phyloP scores from a whole-genome alignment of 306 rosid species.

The Lathyrus tuberosus region DNA sequence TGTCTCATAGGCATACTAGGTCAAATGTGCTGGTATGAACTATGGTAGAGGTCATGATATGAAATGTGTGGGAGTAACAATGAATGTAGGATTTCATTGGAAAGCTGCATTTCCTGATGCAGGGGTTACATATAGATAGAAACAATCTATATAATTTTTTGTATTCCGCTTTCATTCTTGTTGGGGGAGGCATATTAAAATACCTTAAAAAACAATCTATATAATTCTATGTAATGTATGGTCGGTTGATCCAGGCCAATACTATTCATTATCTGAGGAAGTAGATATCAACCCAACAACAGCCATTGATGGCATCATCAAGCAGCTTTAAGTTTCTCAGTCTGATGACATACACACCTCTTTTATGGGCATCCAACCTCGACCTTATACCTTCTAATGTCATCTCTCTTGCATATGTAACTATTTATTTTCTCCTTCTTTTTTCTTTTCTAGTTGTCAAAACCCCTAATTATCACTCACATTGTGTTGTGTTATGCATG shows the following conservation, averaged over 20 bases:
- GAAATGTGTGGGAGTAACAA: no score
- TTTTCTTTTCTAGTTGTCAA: neutral
- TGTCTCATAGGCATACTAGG: no score
- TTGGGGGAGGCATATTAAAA: no score
- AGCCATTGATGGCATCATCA: neutral
- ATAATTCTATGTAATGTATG: neutral
- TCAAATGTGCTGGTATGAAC: no score
- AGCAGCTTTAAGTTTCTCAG: constrained; percentile 51
- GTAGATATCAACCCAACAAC: neutral
- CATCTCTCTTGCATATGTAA: constrained; percentile 76
- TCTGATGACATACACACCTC: constrained; percentile 63
- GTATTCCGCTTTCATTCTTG: no score
- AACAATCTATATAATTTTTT: no score
- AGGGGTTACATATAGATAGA: no score
- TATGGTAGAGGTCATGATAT: no score
- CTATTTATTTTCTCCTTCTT: neutral
- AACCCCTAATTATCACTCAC: neutral
- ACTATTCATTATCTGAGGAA: neutral
- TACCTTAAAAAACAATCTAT: no score
- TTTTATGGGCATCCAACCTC: constrained; percentile 85
- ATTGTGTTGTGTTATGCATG: neutral
- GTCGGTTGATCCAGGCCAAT: no score
- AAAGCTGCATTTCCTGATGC: no score
- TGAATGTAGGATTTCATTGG: no score
- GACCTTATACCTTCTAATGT: constrained; percentile 67